These are phyloP conservation scores for Lactarius trivialis DNA, from an alignment of 768 basidiomycete genomes.

Conservation along the genomic window DNA sequence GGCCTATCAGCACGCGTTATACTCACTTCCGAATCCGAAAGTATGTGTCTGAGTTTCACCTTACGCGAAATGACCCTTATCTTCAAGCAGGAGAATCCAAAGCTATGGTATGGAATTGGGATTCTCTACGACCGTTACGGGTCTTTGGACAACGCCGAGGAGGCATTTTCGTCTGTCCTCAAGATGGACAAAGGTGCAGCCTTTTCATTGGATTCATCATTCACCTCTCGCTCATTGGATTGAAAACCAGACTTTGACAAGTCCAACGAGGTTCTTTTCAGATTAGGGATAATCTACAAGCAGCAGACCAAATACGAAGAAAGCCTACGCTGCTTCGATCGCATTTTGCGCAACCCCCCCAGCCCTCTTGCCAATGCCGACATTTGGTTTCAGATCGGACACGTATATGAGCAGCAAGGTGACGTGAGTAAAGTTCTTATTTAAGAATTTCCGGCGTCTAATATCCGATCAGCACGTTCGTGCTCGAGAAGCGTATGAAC, in stretches of 20 bases:
- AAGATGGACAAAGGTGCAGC: conserved; percentile 87
- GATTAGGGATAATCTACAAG: conserved; percentile 98
- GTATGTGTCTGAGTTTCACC: conserved; percentile 34
- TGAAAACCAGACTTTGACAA: conserved; percentile 81
- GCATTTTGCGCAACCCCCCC: conserved; percentile 93
- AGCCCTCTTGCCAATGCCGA: conserved; percentile 94
- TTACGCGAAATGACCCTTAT: conserved; percentile 12
- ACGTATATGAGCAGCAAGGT: conserved; percentile 96
- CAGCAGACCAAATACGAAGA: conserved; percentile 93
- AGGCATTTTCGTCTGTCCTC: conserved; percentile 93
- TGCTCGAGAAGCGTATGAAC: conserved; percentile 94
- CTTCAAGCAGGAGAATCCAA: conserved; percentile 74
- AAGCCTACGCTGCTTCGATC: conserved; percentile 88
- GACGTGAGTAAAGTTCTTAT: conserved; percentile 52
- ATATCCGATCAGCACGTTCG: conserved; percentile 56
- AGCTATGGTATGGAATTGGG: conserved; percentile 99
- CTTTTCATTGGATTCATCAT: not conserved
- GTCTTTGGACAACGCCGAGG: conserved; percentile 96
- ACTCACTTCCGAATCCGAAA: conserved; percentile 92
- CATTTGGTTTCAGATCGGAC: conserved; percentile 99
- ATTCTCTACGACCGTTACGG: conserved; percentile 99
- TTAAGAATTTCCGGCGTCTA: conserved; percentile 15
- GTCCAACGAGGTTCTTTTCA: conserved; percentile 96
- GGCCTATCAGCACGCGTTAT: conserved; percentile 97
- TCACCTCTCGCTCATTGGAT: not conserved